Base-by-base conservation (phyloP, 2,329 filamentous ascomycete species). In the Aspergillus pseudotamarii region DNA sequence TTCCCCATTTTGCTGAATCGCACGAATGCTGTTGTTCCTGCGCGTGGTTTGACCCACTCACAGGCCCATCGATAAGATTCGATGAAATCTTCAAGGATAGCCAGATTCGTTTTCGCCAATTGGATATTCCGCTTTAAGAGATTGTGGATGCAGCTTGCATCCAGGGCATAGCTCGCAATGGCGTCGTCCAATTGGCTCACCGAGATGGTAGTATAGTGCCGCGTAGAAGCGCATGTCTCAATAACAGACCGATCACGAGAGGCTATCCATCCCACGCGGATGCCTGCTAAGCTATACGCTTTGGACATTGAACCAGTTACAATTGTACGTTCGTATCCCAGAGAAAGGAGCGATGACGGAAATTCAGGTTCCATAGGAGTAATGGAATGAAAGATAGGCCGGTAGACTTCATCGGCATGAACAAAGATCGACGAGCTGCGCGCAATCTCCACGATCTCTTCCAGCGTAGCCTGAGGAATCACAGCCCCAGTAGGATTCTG, bases 161-260 rank as follows among this genome's bases (percentile, higher is more conserved):
- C 86, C 9, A 97, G 80, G 0, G 93, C 93, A 72, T 89, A 94
- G 32, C 86, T 85, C 2, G 92, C 93, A 12, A 96, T 83, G 57
- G 86, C 85, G 74, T 96, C 92, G 74, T 96, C 92, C 8, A 97
- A 80, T 72, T 90, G 88, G n/a, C 91, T 91, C 0, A 96, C 92
- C 45, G 90, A 91, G 71, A 96, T 96, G 30, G 91, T 93, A 4
- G 92, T 96, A 80, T 95, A 96, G 75, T 95, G 90, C 46, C 92
- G 84, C 1, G 89, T 88, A 16, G 81, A 78, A 12, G 89, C 87
- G 65, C 91, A 83, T 16, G 83, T 81, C 57, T 88, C 84, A 59
- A 94, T 84, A 61, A 96, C 83, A 0, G 80, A 78, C 6, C 75
- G 73, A 75, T 88, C 86, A 30, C 87, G 86, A 16, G 89, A 90